Evolutionary conservation across 768 basidiomycete species (phyloP).

Genomic region (Boletus fagicola): DNA sequence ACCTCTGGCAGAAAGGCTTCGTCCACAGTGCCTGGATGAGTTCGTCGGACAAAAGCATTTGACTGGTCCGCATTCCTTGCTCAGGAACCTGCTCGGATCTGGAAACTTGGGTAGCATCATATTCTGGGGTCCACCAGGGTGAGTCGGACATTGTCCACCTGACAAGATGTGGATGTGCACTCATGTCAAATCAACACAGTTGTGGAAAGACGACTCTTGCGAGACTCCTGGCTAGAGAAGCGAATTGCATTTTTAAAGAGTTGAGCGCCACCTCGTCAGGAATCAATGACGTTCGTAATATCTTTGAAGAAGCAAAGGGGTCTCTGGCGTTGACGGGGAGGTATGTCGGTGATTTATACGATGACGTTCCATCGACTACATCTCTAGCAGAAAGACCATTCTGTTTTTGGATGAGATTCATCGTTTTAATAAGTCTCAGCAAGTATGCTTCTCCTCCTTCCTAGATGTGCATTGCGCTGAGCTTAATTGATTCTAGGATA

Average conservation of each 20-base stretch:
- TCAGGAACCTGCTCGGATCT: conserved; percentile 50
- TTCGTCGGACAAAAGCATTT: conserved; percentile 74
- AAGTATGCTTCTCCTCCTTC: conserved; percentile 38
- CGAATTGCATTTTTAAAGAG: conserved; percentile 67
- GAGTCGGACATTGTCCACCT: background rate
- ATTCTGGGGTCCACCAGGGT: conserved; percentile 78
- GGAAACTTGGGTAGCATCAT: conserved; percentile 60
- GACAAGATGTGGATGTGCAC: background rate
- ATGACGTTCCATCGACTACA: conserved; percentile 2
- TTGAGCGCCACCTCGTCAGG: conserved; percentile 70
- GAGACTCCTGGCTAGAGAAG: conserved; percentile 59
- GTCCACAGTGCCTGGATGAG: conserved; percentile 60
- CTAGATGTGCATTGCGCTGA: conserved; percentile 1
- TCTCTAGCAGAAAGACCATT: conserved; percentile 54
- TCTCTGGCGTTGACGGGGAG: conserved; percentile 62
- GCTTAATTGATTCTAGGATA: conserved; percentile 46
- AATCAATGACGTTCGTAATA: conserved; percentile 66
- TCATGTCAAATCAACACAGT: conserved; percentile 29
- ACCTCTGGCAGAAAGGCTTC: conserved; percentile 71
- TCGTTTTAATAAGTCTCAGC: conserved; percentile 70
- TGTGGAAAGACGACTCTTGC: conserved; percentile 79
- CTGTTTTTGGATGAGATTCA: conserved; percentile 86
- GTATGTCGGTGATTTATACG: conserved; percentile 32
- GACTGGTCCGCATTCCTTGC: conserved; percentile 52
- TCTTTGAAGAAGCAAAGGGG: conserved; percentile 75